Evolutionary conservation across 768 basidiomycete species (phyloP).

Genomic region (Trametes punicea): DNA sequence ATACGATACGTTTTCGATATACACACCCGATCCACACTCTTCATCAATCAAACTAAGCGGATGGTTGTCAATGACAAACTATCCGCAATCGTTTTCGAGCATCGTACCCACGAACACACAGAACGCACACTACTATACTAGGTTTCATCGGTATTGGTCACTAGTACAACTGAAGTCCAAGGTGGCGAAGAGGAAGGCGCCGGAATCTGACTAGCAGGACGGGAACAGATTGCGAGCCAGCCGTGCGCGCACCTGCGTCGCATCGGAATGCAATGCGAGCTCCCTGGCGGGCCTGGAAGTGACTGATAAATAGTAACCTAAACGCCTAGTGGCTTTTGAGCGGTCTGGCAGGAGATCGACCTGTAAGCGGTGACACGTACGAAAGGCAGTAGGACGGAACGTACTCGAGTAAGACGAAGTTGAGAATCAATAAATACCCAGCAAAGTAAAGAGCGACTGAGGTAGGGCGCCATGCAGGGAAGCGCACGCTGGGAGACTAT

Average conservation of each 20-base stretch:
- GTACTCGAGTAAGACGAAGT: background rate
- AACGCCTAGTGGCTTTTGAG: constrained; percentile 7
- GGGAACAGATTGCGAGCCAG: constrained; percentile 15
- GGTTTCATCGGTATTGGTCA: constrained; percentile 5
- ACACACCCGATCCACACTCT: no score
- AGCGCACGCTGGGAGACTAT: background rate
- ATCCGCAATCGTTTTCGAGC: constrained; percentile 5
- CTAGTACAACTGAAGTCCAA: constrained; percentile 5
- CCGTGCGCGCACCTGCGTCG: constrained; percentile 22
- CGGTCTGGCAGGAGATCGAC: background rate
- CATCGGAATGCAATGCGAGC: constrained; percentile 17
- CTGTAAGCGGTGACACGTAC: background rate
- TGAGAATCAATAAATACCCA: constrained; percentile 17
- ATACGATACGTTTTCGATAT: background rate
- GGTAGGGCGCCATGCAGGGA: constrained; percentile 9
- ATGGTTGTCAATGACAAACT: background rate
- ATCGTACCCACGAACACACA: constrained; percentile 1
- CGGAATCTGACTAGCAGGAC: constrained; percentile 20
- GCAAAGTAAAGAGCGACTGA: constrained; percentile 19
- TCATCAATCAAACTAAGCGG: no score
- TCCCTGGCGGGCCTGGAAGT: constrained; percentile 5
- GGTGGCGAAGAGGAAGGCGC: background rate
- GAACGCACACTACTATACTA: constrained; percentile 9
- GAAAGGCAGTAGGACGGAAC: background rate
- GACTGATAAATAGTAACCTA: constrained; percentile 18